Evolutionary conservation across 192 early-diverging fungal species (phyloP).

Genomic region (Podila epigama): DNA sequence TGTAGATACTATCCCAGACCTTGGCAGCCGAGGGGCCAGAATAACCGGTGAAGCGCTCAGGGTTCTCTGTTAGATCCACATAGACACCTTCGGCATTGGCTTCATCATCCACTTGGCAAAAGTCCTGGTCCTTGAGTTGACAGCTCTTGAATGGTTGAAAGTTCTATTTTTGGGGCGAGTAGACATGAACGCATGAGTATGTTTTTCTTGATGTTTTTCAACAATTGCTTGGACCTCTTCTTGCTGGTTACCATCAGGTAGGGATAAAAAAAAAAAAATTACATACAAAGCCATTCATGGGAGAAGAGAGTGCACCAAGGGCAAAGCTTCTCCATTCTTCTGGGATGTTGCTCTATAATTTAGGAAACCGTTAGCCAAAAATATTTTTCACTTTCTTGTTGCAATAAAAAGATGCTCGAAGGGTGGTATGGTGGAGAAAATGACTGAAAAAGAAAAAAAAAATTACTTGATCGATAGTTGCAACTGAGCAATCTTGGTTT

Average conservation of each 20-base stretch:
- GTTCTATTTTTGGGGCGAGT: conserved; percentile 49
- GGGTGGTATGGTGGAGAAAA: no score
- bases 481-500: conserved; percentile 85
- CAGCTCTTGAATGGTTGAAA: conserved; percentile 63
- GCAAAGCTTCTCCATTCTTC: conserved; percentile 61
- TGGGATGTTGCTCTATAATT: conserved; percentile 50
- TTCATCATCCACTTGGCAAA: conserved; percentile 90
- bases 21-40: conserved; percentile 85
- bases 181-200: conserved; percentile 4
- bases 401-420: background rate
- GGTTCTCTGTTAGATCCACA: conserved; percentile 88
- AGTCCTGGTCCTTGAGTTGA: conserved; percentile 80
- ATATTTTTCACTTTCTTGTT: background rate
- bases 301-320: conserved; percentile 77
- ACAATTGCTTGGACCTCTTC: background rate
- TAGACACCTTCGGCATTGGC: conserved; percentile 74
- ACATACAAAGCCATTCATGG: conserved; percentile 60
- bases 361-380: background rate
- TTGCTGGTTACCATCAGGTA: background rate
- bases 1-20: conserved; percentile 94
- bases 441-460: conserved; percentile 50
- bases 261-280: conserved; percentile 31
- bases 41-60: conserved; percentile 97
- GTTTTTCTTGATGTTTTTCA: background rate
- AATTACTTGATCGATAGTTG: conserved; percentile 76